phyloP scores from a whole-genome alignment of 1,139 yeast species.

The Taphrina deformans region DNA sequence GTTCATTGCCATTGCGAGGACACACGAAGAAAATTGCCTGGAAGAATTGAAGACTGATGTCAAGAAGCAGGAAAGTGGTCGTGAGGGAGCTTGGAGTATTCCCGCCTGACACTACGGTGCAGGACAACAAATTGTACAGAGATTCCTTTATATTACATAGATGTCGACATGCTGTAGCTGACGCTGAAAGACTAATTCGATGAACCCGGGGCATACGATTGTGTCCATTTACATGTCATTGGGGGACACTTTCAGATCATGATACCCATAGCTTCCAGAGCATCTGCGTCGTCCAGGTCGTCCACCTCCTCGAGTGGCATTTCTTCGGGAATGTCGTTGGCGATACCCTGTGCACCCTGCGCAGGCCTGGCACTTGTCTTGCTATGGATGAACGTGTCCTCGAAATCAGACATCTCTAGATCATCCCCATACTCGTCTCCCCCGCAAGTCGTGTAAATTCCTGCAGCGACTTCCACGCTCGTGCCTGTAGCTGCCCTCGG shows the following conservation, averaged over 20 bases:
- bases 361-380: neutral
- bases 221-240: too few relatives aligned
- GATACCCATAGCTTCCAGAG: conserved; percentile 29
- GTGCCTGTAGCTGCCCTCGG: neutral
- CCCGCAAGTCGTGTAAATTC: neutral
- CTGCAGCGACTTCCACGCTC: neutral
- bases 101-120: neutral
- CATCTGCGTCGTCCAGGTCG: conserved; percentile 27
- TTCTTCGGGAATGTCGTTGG: conserved; percentile 11
- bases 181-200: neutral
- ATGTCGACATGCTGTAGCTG: neutral
- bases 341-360: conserved; percentile 5
- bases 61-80: neutral
- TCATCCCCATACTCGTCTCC: conserved; percentile 3
- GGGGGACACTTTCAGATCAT: neutral
- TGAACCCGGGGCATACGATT: too few relatives aligned
- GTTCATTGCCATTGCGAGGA: conserved; percentile 46
- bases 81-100: conserved; percentile 7
- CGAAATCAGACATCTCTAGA: conserved; percentile 1
- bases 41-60: conserved; percentile 8
- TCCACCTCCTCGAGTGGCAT: conserved; percentile 3
- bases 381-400: conserved; percentile 1
- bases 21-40: conserved; percentile 26
- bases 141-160: neutral
- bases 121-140: neutral